phyloP scores from a whole-genome alignment of 2,329 filamentous ascomycete species.

The Epicoccum nigrum region DNA sequence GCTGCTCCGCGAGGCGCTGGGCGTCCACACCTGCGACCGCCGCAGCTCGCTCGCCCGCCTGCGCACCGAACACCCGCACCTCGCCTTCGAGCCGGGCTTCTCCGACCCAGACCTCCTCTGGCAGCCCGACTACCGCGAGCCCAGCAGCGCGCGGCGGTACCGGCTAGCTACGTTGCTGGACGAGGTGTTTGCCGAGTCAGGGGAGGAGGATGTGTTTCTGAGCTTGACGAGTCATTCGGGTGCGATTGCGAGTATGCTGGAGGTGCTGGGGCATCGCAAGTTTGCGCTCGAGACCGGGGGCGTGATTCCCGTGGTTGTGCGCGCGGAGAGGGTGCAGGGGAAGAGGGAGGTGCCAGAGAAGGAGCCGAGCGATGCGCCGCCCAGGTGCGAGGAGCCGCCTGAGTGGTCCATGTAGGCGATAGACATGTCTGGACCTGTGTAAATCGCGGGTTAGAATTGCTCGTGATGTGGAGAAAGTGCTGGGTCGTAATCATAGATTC shows the following conservation, averaged over 20 bases:
- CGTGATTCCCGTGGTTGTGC: slow-evolving; percentile 70
- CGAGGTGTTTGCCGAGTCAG: slow-evolving; percentile 55
- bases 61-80: slow-evolving; percentile 58
- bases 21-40: slow-evolving; percentile 71
- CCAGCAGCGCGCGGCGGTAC: slow-evolving; percentile 29
- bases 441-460: too few species aligned
- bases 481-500: slow-evolving; percentile 20
- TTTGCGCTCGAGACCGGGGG: slow-evolving; percentile 70
- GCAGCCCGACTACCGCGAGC: slow-evolving; percentile 48
- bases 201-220: slow-evolving; percentile 54
- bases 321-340: slow-evolving; percentile 57
- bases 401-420: neutral
- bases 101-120: slow-evolving; percentile 63
- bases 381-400: slow-evolving; percentile 35
- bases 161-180: slow-evolving; percentile 52
- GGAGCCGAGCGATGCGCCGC: slow-evolving; percentile 43
- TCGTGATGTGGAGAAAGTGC: neutral
- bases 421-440: too few species aligned
- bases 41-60: slow-evolving; percentile 59
- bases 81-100: slow-evolving; percentile 65
- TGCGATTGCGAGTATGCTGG: slow-evolving; percentile 61
- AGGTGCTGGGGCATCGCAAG: slow-evolving; percentile 62
- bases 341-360: slow-evolving; percentile 31
- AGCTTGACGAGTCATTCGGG: slow-evolving; percentile 66
- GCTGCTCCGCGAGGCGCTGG: slow-evolving; percentile 68